Base-by-base conservation (phyloP, 2,329 filamentous ascomycete genomes). In the Monosporascus ibericus region DNA sequence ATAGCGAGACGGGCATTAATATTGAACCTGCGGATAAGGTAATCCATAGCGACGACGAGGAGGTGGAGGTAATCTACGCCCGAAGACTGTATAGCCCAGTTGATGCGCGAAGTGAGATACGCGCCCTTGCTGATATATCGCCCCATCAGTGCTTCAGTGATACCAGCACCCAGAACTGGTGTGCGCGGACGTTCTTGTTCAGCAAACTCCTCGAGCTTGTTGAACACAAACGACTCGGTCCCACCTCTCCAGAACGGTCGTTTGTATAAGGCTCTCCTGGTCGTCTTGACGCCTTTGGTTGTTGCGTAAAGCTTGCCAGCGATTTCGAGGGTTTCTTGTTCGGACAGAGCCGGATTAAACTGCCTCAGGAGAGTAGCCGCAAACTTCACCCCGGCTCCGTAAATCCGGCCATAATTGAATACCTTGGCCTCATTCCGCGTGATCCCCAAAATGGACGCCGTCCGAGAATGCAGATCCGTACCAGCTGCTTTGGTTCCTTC, bases 321-420 rank as follows among this genome's bases (percentile, higher is more conserved):
- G 22, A 87, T 90, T 22, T 83, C 76, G 22, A 81, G 75, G 0
- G 94, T 95, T 69, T 96, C 79, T 30, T 80, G 75, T 62, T 97
- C 94, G 0, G 87, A 87, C 36, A 99, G 74, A 20, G 73, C 78
- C 2, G 92, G 91, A 63, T 97, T 96, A 74, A 99, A 99, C 65
- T 97, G 94, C 7, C 92, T 84, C 2, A 99, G 80, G 2, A 99
- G 76, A 9, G 90, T 95, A 2, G 88, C 85, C 0, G 94, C 94
- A 65, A 99, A 99, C 61, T 91, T 95, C 48, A 97, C 75, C 0
- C 94, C 95, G 5, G 94, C 95, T n/a, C 94, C 95, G 65, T 99
- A 99, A 48, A 99, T 99, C 40, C 95, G 89, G 7, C 95, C 95
- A 63, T 99, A 99, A 68, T 99, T 99, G 77, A 99, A 99, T 1